These are phyloP conservation scores for Ephemerocybe angulata DNA, from an alignment of 768 basidiomycete species.

Conservation along the genomic window DNA sequence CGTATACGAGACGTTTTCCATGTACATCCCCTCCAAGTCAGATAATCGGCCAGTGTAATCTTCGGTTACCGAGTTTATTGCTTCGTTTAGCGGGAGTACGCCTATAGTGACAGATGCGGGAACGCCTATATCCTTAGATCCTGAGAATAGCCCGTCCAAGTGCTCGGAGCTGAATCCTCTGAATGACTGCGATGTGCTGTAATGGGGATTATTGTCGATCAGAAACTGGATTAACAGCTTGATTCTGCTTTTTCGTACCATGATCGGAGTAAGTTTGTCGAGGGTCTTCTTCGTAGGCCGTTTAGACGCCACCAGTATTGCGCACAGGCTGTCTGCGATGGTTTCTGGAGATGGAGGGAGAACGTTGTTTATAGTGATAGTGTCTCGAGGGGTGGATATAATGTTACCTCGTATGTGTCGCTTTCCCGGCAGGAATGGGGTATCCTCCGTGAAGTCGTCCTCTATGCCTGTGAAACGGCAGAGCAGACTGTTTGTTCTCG, in stretches of 20 bases:
- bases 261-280: background rate
- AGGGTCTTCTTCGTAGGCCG: background rate
- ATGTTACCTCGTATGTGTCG: background rate
- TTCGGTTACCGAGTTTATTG: background rate
- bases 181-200: background rate
- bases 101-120: background rate
- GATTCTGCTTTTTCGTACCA: background rate
- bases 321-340: background rate
- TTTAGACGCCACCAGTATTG: background rate
- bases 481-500: background rate
- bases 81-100: background rate
- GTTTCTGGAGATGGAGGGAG: background rate
- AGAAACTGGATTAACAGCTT: constrained; percentile 2
- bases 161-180: background rate
- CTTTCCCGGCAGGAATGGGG: too few species aligned
- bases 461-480: background rate
- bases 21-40: background rate
- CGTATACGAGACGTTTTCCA: background rate
- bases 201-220: background rate
- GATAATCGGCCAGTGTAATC: background rate
- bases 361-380: background rate
- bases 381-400: background rate
- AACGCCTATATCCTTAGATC: background rate
- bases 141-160: background rate
- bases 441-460: too few species aligned